Evolutionary conservation across 257 asterid species (phyloP).

Genomic region (Solanum lignicaule): DNA sequence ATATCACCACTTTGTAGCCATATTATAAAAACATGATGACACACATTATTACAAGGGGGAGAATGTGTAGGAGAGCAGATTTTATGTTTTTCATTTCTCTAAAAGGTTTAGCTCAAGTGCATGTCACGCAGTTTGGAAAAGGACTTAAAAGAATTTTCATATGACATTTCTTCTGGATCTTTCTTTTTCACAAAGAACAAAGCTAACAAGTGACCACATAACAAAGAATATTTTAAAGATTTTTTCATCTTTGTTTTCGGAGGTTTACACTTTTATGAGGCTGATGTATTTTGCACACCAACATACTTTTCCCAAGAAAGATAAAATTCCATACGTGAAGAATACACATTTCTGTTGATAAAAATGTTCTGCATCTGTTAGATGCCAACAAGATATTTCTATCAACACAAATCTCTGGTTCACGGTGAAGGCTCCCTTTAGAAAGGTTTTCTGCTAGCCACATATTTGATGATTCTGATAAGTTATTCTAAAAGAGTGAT

Average conservation of each 20-base stretch:
- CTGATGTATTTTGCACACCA: neutral
- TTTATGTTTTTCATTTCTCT: neutral
- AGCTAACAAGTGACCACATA: neutral
- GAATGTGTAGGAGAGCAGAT: neutral
- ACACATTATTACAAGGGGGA: neutral
- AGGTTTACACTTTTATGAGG: neutral
- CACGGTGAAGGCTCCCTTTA: neutral
- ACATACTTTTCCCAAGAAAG: neutral
- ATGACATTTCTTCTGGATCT: neutral
- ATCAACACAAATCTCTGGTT: neutral
- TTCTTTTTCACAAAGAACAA: neutral
- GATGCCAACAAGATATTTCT: neutral
- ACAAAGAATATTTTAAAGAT: neutral
- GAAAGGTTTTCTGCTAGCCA: neutral
- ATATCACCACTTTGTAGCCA: neutral
- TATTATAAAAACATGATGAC: neutral
- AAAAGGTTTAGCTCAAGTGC: neutral
- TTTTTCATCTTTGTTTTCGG: neutral
- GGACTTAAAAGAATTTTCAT: neutral
- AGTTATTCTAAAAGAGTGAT: neutral
- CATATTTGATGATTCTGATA: neutral
- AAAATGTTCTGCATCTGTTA: neutral
- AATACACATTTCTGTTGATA: neutral
- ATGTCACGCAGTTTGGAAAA: neutral
- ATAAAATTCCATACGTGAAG: neutral